A percentile compares a stretch with the other conserved stretches of the same genome.
Evolutionary conservation across 257 asterid genomes (phyloP).

Genomic region (Nicotiana tomentosiformis): DNA sequence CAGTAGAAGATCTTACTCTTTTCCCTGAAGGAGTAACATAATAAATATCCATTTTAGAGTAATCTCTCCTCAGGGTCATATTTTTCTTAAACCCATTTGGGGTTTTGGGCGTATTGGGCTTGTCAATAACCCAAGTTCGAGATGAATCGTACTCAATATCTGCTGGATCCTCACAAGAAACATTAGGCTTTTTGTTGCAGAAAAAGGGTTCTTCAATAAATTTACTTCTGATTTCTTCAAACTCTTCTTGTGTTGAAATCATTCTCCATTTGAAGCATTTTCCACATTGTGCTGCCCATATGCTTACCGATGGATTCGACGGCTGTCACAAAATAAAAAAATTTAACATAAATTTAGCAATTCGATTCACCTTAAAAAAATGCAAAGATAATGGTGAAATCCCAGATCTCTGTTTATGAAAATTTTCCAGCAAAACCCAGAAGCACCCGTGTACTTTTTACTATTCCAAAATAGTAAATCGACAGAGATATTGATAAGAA

Average conservation of each 20-base stretch:
- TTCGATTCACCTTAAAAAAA: not conserved
- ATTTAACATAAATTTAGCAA: not conserved
- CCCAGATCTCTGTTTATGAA: not conserved
- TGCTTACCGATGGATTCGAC: constrained; percentile 4
- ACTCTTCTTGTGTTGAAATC: constrained; percentile 10
- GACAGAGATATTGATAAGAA: not conserved
- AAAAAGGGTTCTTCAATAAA: constrained; percentile 15
- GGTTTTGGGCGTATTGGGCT: constrained; percentile 15
- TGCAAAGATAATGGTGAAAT: too few relatives aligned
- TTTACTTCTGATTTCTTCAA: constrained; percentile 15
- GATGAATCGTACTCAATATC: constrained; percentile 13
- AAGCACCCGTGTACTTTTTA: not conserved
- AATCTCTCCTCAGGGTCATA: constrained; percentile 7
- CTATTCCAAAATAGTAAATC: not conserved
- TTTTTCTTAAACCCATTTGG: constrained; percentile 15
- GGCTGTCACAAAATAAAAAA: not conserved
- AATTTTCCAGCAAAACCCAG: not conserved
- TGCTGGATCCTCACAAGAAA: constrained; percentile 8
- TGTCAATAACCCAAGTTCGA: constrained; percentile 15
- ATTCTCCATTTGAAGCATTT: constrained; percentile 15
- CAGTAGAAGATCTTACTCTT: not conserved
- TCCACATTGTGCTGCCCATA: constrained; percentile 17
- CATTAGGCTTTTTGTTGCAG: constrained; percentile 8
- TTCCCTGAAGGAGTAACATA: constrained; percentile 17
- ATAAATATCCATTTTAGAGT: constrained; percentile 9